Base-by-base conservation (phyloP, 768 basidiomycete genomes). In the Kwoniella botswanensis region DNA sequence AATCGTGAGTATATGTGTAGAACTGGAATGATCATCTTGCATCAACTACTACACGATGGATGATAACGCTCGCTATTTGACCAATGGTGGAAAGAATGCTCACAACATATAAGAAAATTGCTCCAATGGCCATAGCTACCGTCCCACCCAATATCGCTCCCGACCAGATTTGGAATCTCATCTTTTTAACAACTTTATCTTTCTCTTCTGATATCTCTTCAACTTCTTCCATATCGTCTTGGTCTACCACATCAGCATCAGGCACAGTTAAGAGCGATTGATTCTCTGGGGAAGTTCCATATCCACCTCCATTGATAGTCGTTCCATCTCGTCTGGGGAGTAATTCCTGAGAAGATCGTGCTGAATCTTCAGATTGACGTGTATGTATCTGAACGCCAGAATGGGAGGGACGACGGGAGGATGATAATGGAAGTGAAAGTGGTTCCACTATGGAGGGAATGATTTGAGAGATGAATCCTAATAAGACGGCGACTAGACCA, bases 1-100 rank as follows among this genome's bases (percentile, higher is more conserved):
- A 87, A 82, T 95, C 85, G 24, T 87, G 87, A 0, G 93, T 92
- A 76, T 92, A 88, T 11, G 93, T 94, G 84, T 94, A 95, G 91
- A 93, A 97, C 71, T 78, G 68, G 35, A 61, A 56, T 3, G 61
- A 11, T 50, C 18, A n/a, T 10, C 53, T 3, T 42, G 54, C 26
- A 43, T 41, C 18, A 55, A 2, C 22, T 10, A 29, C 21, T 4
- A 41, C 21, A 26, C 17, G 26, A 63, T 60, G 52, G 13, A 26
- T 57, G 41, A 35, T 35, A 35, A 4, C 35, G 4, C 35, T 35
- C 35, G 35, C 35, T 3, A 35, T 35, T 35, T 35, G 35, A 4
- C 7, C 35, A 35, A 4, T 35, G 35, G 35, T 10, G 17, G 17
- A 24, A 35, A 24, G 41, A 29, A n/a, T 13, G 74, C 80, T 56